phyloP scores from a whole-genome alignment of 1,284 basidiomycete species.

The Sporisorium iseilematis-ciliati region DNA sequence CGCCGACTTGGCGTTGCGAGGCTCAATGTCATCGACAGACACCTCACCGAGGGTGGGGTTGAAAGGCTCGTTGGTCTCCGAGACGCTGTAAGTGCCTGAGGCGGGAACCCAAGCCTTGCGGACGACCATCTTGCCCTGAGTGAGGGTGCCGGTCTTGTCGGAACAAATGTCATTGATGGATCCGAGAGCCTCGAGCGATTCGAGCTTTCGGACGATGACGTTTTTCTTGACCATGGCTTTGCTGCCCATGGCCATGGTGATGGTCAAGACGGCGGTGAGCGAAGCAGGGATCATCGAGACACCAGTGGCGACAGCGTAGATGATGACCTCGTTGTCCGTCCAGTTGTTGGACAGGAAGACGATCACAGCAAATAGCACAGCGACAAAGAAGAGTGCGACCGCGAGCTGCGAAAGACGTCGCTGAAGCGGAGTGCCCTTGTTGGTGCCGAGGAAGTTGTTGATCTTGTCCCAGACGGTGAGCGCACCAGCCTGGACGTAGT shows the following conservation, averaged over 20 bases:
- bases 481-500: slow-evolving; percentile 70
- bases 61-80: slow-evolving; percentile 66
- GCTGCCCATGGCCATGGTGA: slow-evolving; percentile 73
- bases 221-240: slow-evolving; percentile 74
- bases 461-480: slow-evolving; percentile 69
- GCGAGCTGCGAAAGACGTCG: slow-evolving; percentile 69
- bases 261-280: slow-evolving; percentile 67
- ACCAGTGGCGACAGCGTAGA: slow-evolving; percentile 72
- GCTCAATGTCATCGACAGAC: slow-evolving; percentile 56
- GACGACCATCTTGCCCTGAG: slow-evolving; percentile 69
- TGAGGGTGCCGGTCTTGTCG: slow-evolving; percentile 69
- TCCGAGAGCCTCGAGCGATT: slow-evolving; percentile 67
- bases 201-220: slow-evolving; percentile 73
- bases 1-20: slow-evolving; percentile 30
- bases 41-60: slow-evolving; percentile 71
- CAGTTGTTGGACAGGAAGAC: slow-evolving; percentile 70
- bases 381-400: slow-evolving; percentile 65
- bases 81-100: slow-evolving; percentile 61
- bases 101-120: slow-evolving; percentile 67
- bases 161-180: slow-evolving; percentile 69
- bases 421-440: slow-evolving; percentile 70
- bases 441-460: slow-evolving; percentile 69
- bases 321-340: slow-evolving; percentile 66
- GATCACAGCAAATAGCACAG: slow-evolving; percentile 70
- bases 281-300: slow-evolving; percentile 74